Base-by-base conservation (phyloP, 2,329 filamentous ascomycete species). In the Sarocladiaceae sp. region DNA sequence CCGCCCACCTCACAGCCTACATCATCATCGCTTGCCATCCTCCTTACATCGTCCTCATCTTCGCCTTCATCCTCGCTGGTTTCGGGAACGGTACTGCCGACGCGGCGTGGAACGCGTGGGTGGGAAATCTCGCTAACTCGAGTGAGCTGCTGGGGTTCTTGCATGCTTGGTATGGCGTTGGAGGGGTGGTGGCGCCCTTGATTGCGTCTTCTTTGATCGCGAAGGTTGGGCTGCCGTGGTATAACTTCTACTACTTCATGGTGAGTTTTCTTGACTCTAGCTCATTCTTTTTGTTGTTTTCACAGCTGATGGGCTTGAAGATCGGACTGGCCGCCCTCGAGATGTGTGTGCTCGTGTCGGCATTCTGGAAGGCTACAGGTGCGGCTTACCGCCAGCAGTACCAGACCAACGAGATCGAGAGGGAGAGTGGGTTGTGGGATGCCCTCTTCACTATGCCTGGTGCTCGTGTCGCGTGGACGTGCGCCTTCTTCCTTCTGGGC, bases 211-310 rank as follows among this genome's bases (percentile, higher is more conserved):
- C 73, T 0, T 76, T 90, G 72, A 78, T 88, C 29, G 80, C 80
- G 0, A 78, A 78, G 53, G 78, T 67, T 0, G 53, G 66, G 5
- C 50, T 82, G 42, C 69, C 69, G 0, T 90, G 85, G 85, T 86
- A 82, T 53, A 67, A 68, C 2, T 89, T 84, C 57, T 90, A 88
- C 61, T 88, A 87, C 56, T 64, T 88, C 33, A 85, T 88, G 81
- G 78, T 84, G 55, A 49, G 72, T 57, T 19, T 4, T 15, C 26
- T 7, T 6, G 15, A 11, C 34, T 24, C 34, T 4, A 5, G 34
- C 15, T 15, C 9, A 35, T 21, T 21, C 33, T 9, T 9, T n/a
- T 5, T 1, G 3, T 3, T 4, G 2, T 2, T 18, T 19, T 1
- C 74, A 55, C 51, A 13, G 9, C 35, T 24, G 13, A 47, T 32